Base-by-base conservation (phyloP, 257 asterid genomes). In the Cynanchum wilfordii region DNA sequence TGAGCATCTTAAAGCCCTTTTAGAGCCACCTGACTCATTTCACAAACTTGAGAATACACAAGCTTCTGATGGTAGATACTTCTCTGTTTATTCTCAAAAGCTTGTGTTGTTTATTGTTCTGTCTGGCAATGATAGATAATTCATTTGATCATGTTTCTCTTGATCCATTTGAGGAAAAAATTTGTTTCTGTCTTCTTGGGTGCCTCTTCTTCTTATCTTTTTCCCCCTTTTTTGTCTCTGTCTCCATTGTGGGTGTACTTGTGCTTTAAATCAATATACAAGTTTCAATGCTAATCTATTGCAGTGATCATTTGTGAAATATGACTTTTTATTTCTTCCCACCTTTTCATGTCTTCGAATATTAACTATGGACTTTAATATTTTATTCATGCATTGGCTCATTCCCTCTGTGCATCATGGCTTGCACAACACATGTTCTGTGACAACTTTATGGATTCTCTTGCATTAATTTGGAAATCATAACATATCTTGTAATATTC, bases 1-100 rank as follows among this genome's bases (percentile, higher is more conserved):
- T 56, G 98, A 93, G 74, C 90, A 93, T 87, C 87, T 90, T 54
- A 85, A 77, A 68, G 79, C 92, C 50, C 79, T 88, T 24, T 71
- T 84, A 78, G 92, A 89, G 81, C 79, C 89, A 55, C 86, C 97
- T 42, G 89, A 85, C 74, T 77, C 95, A 8, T 76, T 68, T 73
- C 78, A 80, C 62, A 79, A 78, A 60, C 79, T 81, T 62, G 89
- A 79, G 78, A 78, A 55, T 71, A 47, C 72, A 59, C 73, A 73
- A 77, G 75, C 81, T 64, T 29, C 71, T 8, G 69, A 12, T 79
- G 91, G 84, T 83, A 96, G 96, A 75, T 55, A 84, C 66, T 72
- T 72, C 68, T 72, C 66, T 68, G 76, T 73, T 77, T 75, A 36
- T 19, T n/a, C 1, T 30, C 2, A 40, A 36, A 30, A 19, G 12